phyloP scores from a whole-genome alignment of 345 rosid species.

The Fremontodendron californicum region DNA sequence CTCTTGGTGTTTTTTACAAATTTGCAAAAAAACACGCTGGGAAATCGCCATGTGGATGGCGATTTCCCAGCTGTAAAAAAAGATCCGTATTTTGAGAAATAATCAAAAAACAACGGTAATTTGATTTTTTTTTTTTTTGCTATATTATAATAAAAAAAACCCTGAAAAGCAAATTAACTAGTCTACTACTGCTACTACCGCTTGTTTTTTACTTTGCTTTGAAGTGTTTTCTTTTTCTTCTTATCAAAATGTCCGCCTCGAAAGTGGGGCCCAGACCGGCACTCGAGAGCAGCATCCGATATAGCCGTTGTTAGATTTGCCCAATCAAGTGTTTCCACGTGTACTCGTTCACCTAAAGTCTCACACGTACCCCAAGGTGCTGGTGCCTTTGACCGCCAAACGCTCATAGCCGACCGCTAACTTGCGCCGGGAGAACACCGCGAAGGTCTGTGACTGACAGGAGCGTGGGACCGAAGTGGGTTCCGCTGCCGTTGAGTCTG shows the following conservation, averaged over 20 bases:
- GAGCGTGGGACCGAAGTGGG: conserved; percentile 1
- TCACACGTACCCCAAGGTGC: conserved; percentile 15
- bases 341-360: neutral
- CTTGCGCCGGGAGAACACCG: conserved; percentile 21
- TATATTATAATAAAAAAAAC: neutral
- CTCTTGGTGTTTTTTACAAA: too few species aligned
- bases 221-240: neutral
- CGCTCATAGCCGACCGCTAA: neutral
- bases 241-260: conserved; percentile 16
- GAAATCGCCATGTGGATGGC: too few species aligned
- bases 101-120: too few species aligned
- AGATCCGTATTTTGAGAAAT: too few species aligned
- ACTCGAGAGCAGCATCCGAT: neutral
- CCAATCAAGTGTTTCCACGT: conserved; percentile 20
- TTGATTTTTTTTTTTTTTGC: too few species aligned
- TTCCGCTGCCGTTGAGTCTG: conserved; percentile 30
- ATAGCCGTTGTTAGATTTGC: conserved; percentile 9
- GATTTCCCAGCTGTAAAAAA: too few species aligned
- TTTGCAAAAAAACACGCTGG: too few species aligned
- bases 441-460: conserved; percentile 10
- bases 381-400: conserved; percentile 13
- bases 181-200: too few species aligned
- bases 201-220: conserved; percentile 14
- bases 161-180: too few species aligned
- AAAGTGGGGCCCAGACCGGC: conserved; percentile 14